Conservation (phyloP, 257 asterid genomes). For the Avicennia marina region DNA sequence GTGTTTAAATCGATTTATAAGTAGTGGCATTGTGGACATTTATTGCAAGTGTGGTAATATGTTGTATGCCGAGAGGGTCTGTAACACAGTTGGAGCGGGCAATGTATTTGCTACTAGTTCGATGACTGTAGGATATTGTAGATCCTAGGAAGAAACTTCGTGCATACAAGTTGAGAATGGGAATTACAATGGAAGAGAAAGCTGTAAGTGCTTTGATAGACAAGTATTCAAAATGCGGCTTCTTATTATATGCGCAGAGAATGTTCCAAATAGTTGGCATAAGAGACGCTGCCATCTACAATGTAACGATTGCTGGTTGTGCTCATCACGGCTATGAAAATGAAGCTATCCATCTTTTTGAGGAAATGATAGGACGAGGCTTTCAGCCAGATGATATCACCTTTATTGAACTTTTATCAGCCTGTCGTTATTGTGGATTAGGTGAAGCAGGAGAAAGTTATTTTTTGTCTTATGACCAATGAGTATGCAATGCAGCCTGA, state of each 20-base stretch:
- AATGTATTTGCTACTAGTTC: conserved; percentile 56
- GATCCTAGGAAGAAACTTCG: conserved; percentile 79
- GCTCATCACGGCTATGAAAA: conserved; percentile 77
- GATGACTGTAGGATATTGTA: conserved; percentile 70
- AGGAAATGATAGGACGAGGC: conserved; percentile 45
- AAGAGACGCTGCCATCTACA: conserved; percentile 57
- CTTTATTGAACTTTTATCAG: conserved; percentile 72
- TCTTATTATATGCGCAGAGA: conserved; percentile 43
- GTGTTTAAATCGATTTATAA: conserved; percentile 51
- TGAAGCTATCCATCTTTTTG: conserved; percentile 54
- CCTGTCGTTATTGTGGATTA: conserved; percentile 79
- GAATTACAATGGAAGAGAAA: conserved; percentile 46
- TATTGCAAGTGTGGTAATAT: conserved; percentile 66
- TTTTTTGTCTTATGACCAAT: conserved; percentile 56
- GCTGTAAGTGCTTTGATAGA: conserved; percentile 57
- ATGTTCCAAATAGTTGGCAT: conserved; percentile 32
- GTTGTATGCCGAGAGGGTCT: conserved; percentile 51
- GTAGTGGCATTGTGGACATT: conserved; percentile 65
- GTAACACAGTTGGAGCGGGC: conserved; percentile 21
- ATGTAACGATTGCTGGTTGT: conserved; percentile 76
- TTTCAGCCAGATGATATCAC: conserved; percentile 69
- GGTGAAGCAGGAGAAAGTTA: conserved; percentile 64
- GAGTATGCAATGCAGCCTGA: conserved; percentile 59
- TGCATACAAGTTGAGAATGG: conserved; percentile 46
- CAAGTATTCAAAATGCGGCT: conserved; percentile 87